phyloP scores from a whole-genome alignment of 352 stramenopile species.

The Pythium rhizo-oryzae region DNA sequence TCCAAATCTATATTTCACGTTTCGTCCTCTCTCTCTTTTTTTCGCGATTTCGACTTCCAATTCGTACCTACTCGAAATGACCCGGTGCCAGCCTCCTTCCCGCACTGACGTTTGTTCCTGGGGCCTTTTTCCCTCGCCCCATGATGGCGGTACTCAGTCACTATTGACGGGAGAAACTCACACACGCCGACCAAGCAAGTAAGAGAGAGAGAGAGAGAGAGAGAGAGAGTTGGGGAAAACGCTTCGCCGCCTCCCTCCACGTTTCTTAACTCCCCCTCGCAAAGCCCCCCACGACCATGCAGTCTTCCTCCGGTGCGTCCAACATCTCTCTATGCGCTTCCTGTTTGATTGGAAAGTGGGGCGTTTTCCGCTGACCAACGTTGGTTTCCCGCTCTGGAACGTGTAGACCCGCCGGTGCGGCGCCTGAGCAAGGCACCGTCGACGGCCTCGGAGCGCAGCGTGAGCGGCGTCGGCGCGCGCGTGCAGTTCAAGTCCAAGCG shows the following conservation, averaged over 20 bases:
- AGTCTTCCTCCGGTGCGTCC: not conserved
- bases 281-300: not conserved
- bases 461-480: constrained; percentile 11
- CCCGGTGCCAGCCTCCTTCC: not conserved
- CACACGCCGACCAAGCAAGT: not conserved
- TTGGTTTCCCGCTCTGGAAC: too few species aligned
- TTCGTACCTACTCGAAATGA: constrained; percentile 10
- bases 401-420: constrained; percentile 15
- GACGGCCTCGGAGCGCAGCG: constrained; percentile 22
- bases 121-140: constrained; percentile 3
- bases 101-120: constrained; percentile 12
- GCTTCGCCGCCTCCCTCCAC: not conserved
- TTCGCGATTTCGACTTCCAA: not conserved
- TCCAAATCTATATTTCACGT: constrained; percentile 4
- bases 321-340: not conserved
- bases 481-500: constrained; percentile 66
- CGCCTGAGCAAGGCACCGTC: constrained; percentile 25
- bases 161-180: not conserved
- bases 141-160: constrained; percentile 5
- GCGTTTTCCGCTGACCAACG: too few species aligned
- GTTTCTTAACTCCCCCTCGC: too few species aligned
- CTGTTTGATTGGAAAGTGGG: too few species aligned
- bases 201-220: not conserved
- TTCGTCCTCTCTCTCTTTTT: not conserved
- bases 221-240: not conserved